Evolutionary conservation across 768 basidiomycete genomes (phyloP).

Genomic region (Dioszegia aurantiaca): DNA sequence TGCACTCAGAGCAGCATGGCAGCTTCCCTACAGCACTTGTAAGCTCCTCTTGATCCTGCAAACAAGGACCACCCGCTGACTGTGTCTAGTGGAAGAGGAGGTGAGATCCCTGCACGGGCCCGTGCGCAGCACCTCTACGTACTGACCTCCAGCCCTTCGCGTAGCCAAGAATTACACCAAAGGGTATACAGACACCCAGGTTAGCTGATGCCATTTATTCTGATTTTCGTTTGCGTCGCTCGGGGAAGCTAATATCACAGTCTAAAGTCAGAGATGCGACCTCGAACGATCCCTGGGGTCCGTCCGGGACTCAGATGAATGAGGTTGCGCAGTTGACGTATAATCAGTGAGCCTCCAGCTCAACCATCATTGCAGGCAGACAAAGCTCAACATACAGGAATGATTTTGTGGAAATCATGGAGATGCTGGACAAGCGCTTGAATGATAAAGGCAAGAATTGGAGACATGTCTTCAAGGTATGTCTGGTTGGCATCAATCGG

Average conservation of each 20-base stretch:
- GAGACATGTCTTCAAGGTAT: constrained; percentile 97
- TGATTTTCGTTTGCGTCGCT: too few relatives aligned
- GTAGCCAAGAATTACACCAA: constrained; percentile 90
- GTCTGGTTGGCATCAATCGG: constrained; percentile 22
- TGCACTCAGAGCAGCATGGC: constrained; percentile 18
- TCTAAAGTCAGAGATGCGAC: constrained; percentile 95
- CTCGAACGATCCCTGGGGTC: constrained; percentile 97
- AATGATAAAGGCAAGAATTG: constrained; percentile 98
- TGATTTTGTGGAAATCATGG: constrained; percentile 99
- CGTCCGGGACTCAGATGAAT: constrained; percentile 97
- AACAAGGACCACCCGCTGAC: constrained; percentile 5
- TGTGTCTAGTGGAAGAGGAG: constrained; percentile 41
- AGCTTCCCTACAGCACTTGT: constrained; percentile 39
- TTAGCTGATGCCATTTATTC: constrained; percentile 10
- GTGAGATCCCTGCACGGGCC: constrained; percentile 22
- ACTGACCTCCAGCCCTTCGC: constrained; percentile 61
- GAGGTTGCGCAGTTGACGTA: constrained; percentile 95
- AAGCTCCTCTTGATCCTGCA: constrained; percentile 5
- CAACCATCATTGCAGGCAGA: background rate
- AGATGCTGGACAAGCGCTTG: constrained; percentile 97
- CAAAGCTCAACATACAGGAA: constrained; percentile 57
- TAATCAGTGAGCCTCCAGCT: constrained; percentile 72
- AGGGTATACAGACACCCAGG: constrained; percentile 71
- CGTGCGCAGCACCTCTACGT: constrained; percentile 1
- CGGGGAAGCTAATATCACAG: constrained; percentile 57